Base-by-base conservation (phyloP, 2,329 filamentous ascomycete species). In the Peltaster fructicola region DNA sequence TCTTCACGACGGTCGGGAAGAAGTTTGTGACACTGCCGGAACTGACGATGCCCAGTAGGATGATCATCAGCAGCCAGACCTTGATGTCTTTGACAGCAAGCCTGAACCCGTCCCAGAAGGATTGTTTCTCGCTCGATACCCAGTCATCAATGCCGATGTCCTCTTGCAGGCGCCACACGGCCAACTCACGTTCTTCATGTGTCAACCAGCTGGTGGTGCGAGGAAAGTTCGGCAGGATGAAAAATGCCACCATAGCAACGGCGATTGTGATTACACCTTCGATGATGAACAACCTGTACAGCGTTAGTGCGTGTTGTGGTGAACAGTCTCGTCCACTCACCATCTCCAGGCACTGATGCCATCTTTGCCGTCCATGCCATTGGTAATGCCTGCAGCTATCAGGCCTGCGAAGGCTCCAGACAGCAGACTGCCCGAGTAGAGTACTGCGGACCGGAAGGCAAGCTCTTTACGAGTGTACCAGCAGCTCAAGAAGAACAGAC, bases 331-430 rank as follows among this genome's bases (percentile, higher is more conserved):
- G 4, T 14, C 8, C 8, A 8, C 48, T 48, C 8, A 27, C 38
- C 39, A 48, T 36, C 41, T 49, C 73, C 63, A 80, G 4, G 69
- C 68, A 3, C 56, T 50, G 3, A 72, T 50, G 1, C 71, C 72
- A 6, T 49, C 50, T 1, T 50, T 49, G 2, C 65, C 59, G 30
- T 74, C 59, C 56, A 82, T 63, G 24, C 72, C 66, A n/a, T 56
- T 53, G 0, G 65, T 69, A 27, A 82, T 76, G 5, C 73, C 59
- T 3, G 62, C 62, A 6, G 58, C 61, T 24, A 67, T 61, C 14
- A 66, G 48, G 11, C 57, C 61, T n/a, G 59, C 59, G 35, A 66
- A 66, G 2, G 61, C 61, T 22, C 47, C 57, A 25, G 53, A 54
- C 15, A 65, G 50, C 11, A 63, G 42, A 2, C 53, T 57, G 4